These are phyloP conservation scores for Termitomyces sp. DNA, from an alignment of 768 basidiomycete species.

Conservation along the genomic window DNA sequence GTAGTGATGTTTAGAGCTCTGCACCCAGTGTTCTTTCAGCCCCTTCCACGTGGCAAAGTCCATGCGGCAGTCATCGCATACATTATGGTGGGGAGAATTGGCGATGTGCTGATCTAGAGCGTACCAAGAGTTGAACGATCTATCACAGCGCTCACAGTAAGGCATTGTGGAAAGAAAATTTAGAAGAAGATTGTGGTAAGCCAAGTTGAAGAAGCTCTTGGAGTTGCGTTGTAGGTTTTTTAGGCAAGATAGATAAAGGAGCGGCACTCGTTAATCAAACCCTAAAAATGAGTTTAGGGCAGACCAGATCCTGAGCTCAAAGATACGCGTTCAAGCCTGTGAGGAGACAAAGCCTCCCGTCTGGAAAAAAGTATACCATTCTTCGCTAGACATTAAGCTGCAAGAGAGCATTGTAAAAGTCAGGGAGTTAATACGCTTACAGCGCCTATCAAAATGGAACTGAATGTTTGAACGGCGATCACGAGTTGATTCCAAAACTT, in stretches of 20 bases:
- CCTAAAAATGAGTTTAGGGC: background rate
- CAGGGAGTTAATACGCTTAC: background rate
- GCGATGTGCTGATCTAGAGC: conserved; percentile 29
- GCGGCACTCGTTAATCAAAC: background rate
- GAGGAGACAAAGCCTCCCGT: background rate
- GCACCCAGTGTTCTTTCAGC: conserved; percentile 46
- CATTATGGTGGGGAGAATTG: conserved; percentile 32
- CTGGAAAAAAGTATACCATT: background rate
- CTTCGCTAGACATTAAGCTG: background rate
- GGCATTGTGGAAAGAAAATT: conserved; percentile 15
- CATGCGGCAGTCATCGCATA: conserved; percentile 37
- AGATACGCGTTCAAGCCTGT: background rate
- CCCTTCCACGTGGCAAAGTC: conserved; percentile 36
- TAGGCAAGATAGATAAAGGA: background rate
- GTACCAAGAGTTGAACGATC: conserved; percentile 21
- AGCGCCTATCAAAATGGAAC: background rate
- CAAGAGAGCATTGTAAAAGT: background rate
- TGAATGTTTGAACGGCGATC: background rate
- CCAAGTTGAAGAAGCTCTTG: too few relatives aligned
- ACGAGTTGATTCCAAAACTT: background rate
- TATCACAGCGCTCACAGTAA: conserved; percentile 33
- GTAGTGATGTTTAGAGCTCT: conserved; percentile 42
- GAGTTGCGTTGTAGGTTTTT: background rate
- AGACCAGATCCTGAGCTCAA: background rate
- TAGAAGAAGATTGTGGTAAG: too few relatives aligned